A percentile compares a stretch with the other conserved stretches of the same genome.
Evolutionary conservation across 768 basidiomycete species (phyloP).

Genomic region (Russula abietina): DNA sequence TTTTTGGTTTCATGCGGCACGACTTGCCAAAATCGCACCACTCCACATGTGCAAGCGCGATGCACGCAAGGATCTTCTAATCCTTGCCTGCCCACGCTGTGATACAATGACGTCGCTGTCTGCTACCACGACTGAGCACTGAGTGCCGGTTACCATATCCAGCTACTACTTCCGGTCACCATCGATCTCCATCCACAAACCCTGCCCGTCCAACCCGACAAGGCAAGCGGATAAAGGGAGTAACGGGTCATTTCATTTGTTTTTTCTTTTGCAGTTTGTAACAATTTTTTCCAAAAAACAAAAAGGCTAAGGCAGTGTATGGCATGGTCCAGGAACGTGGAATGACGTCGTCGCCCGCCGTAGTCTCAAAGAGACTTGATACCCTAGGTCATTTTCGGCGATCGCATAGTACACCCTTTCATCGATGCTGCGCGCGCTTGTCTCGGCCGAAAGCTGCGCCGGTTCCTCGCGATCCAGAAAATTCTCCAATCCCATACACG

Average conservation of each 20-base stretch:
- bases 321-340: constrained; percentile 13
- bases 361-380: constrained; percentile 1
- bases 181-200: constrained; percentile 1
- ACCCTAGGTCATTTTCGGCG: background rate
- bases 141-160: background rate
- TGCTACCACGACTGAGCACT: background rate
- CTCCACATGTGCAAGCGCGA: background rate
- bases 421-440: constrained; percentile 2
- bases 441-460: constrained; percentile 1
- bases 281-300: background rate
- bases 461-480: background rate
- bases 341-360: constrained; percentile 11
- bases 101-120: constrained; percentile 11
- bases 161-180: background rate
- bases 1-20: background rate
- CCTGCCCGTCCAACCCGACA: background rate
- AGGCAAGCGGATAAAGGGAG: background rate
- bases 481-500: background rate
- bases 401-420: background rate
- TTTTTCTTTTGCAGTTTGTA: background rate
- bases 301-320: background rate
- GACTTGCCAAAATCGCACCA: background rate
- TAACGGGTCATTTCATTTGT: background rate
- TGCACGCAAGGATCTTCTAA: background rate
- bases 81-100: background rate